Percentiles rank a stretch among this genome's conserved stretches.
Conservation (phyloP, 1,284 basidiomycete species). For the Naganishia cerealis region DNA sequence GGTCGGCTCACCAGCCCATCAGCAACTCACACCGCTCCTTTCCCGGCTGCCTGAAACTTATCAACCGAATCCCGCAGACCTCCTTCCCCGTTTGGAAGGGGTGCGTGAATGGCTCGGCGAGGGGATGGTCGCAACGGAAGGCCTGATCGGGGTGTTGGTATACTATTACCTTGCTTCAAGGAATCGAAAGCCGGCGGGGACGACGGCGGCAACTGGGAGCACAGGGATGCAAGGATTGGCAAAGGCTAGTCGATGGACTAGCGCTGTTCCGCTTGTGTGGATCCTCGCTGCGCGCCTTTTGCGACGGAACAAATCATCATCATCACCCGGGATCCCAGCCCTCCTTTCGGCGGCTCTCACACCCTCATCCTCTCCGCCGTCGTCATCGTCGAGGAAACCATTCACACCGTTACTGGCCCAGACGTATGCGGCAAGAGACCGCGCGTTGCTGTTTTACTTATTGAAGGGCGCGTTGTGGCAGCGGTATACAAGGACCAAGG, state of each 20-base stretch:
- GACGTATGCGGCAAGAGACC: slow-evolving; percentile 78
- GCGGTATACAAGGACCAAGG: slow-evolving; percentile 78
- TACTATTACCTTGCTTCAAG: slow-evolving; percentile 9
- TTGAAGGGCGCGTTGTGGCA: slow-evolving; percentile 87
- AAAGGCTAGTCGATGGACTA: slow-evolving; percentile 10
- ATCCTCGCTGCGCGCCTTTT: slow-evolving; percentile 57
- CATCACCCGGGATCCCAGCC: slow-evolving; percentile 35
- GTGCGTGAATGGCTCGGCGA: slow-evolving; percentile 43
- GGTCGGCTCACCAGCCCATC: slow-evolving; percentile 62
- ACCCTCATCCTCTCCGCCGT: not conserved
- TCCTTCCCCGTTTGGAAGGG: slow-evolving; percentile 43
- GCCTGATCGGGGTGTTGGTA: slow-evolving; percentile 31
- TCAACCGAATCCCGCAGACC: slow-evolving; percentile 42
- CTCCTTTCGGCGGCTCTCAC: not conserved
- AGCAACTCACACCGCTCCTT: slow-evolving; percentile 50
- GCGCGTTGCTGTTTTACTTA: slow-evolving; percentile 79
- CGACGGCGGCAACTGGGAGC: not conserved
- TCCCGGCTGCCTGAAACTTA: slow-evolving; percentile 45
- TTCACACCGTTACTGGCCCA: slow-evolving; percentile 41
- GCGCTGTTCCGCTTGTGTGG: slow-evolving; percentile 56
- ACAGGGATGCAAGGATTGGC: slow-evolving; percentile 4
- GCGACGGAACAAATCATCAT: slow-evolving; percentile 24
- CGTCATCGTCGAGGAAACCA: slow-evolving; percentile 28
- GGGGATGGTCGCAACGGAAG: slow-evolving; percentile 42
- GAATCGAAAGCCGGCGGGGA: not conserved